Evolutionary conservation across 2,329 filamentous ascomycete species (phyloP), one percentile per base, ranked within the genome.

Genomic region (Fusarium sp.): DNA sequence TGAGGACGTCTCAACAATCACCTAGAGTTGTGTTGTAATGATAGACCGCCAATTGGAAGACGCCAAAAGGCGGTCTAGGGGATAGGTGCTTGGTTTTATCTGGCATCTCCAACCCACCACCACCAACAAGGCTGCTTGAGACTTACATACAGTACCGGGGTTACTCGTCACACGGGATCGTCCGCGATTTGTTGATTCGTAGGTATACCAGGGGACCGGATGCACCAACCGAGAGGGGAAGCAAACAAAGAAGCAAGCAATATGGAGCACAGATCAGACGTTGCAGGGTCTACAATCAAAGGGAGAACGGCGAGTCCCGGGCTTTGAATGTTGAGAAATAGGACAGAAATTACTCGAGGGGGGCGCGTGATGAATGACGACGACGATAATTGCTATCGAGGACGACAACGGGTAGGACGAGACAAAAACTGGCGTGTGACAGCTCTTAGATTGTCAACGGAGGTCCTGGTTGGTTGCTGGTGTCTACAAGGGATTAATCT

Each of bases 21-120:
- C 65, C 33, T 48, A 35, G 54, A 27, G 18, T 54, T 59, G 67
- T 76, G 71, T 78, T 73, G 77, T 80, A 81, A 81, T 81, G 66
- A 75, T 77, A 65, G 67, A 64, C 74, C 73, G 77, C 79, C 79
- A 80, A 81, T 81, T 81, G 80, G 80, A 80, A 80, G 79, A 78
- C 62, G 41, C 27, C 56, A 74, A 79, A 75, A 73, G 67, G 77
- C 77, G 77, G 77, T 79, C 77, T 79, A 76, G 69, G 33, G 31
- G 31, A 41, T 29, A 24, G 35, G 39, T 43, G 52, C 58, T 61
- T 67, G 50, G 13, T 29, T 68, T 48, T 35, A 65, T 71, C 70
- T 74, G 65, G 54, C 65, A 50, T 64, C 43, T 69, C 48, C 57
- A 74, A 50, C 72, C 68, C 72, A 75, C 72, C 72, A 74, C 52